Evolutionary conservation across 176 grass and related monocot species (phyloP), one percentile per base, ranked within the genome.

Genomic region (Carex pumila): DNA sequence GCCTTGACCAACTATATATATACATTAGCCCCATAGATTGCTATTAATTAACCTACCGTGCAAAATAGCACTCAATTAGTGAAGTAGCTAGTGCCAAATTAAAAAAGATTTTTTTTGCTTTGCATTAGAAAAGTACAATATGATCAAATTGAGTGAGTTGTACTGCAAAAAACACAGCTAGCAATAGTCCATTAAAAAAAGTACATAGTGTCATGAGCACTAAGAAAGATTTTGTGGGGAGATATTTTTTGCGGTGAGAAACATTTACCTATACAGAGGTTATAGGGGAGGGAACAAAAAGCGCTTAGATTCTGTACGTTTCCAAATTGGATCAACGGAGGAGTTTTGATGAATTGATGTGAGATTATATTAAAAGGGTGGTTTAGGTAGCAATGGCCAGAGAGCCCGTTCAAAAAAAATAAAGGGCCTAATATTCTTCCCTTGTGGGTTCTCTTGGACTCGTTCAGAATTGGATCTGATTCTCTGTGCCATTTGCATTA

Each of bases 291-390:
- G 80, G 29, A 83, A 83, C 37, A 83, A 43, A 83, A 83, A 83
- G 61, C 41, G 80, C 80, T 67, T 53, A 83, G 80, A 66, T 83
- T 65, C 80, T 66, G 81, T 83, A 68, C 81, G 81, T 68, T 30
- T 59, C 49, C 25, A 66, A 76, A 41, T 31, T 66, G 62, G 45
- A 63, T 83, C 62, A 83, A 83, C 81, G 81, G 81, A 53, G 81
- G 81, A 83, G 81, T 69, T 83, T 83, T 67, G 60, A 54, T 83
- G 81, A 83, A 69, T 83, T 83, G 81, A 83, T 83, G 43, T 31
- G 61, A 55, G 81, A 83, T 83, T 50, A 22, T 50, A 22, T 34
- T 66, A 82, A 83, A 81, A 83, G 80, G 60, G 19, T 83, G 80
- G 80, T 55, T 83, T 66, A 66, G 81, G 81, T 52, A 66, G 81